phyloP scores from a whole-genome alignment of 2,329 filamentous ascomycete genomes.

The Xylaria sp. region DNA sequence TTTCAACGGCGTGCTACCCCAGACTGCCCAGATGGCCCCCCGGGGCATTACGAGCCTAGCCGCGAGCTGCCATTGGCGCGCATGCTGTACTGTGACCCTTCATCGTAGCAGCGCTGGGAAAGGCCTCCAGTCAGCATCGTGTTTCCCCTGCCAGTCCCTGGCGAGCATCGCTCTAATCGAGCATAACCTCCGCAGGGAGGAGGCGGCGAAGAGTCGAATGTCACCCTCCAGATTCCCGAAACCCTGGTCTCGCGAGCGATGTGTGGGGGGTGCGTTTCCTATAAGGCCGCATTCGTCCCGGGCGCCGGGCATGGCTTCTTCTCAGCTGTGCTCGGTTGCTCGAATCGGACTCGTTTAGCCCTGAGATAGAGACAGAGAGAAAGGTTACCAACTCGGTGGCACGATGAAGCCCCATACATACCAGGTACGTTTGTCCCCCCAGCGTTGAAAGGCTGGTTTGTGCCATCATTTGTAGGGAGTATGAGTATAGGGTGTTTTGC shows the following conservation, averaged over 20 bases:
- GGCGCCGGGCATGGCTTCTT: conserved; percentile 4
- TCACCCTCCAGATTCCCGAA: conserved; percentile 13
- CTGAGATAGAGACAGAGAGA: neutral
- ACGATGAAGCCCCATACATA: conserved; percentile 37
- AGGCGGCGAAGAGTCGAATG: conserved; percentile 7
- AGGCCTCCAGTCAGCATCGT: conserved; percentile 30
- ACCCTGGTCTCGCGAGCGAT: neutral
- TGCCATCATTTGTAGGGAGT: too few relatives aligned
- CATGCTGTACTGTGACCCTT: conserved; percentile 7
- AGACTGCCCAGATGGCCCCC: conserved; percentile 12
- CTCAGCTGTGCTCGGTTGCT: neutral
- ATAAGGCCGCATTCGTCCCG: neutral
- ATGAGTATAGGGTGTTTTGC: too few relatives aligned
- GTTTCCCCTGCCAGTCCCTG: neutral
- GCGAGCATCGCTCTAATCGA: conserved; percentile 2
- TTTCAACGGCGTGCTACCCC: conserved; percentile 17
- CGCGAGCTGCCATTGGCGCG: conserved; percentile 28
- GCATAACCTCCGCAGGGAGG: conserved; percentile 11
- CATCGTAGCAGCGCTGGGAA: conserved; percentile 5
- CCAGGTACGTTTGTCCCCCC: conserved; percentile 32
- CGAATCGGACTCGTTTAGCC: neutral
- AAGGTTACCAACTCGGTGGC: conserved; percentile 1
- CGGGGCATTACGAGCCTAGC: conserved; percentile 1
- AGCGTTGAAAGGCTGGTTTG: too few relatives aligned
- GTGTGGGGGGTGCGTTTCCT: neutral